Conservation (phyloP, 768 basidiomycete species). For the Strobilomyces echinocephalus region DNA sequence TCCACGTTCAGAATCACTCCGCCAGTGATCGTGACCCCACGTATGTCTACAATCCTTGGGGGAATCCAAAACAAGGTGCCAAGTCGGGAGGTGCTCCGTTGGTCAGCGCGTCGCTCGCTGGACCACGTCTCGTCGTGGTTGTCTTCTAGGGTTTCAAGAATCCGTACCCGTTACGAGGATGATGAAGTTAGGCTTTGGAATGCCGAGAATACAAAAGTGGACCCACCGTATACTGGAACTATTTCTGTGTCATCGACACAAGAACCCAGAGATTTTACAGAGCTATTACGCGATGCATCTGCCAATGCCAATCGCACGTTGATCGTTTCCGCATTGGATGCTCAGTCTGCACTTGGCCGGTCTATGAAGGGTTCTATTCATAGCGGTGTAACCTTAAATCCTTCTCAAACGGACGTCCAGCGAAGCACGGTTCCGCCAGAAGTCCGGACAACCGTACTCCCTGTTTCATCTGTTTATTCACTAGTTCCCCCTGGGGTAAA, state of each 20-base stretch:
- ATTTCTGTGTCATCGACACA: slow-evolving; percentile 2
- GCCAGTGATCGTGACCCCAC: slow-evolving; percentile 24
- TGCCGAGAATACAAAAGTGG: slow-evolving; percentile 26
- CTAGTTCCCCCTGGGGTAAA: not conserved
- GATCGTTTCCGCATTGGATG: slow-evolving; percentile 6
- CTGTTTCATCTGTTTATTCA: not conserved
- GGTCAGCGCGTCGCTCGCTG: slow-evolving; percentile 20
- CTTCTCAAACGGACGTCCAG: not conserved
- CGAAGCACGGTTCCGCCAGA: not conserved
- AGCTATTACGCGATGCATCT: slow-evolving; percentile 4
- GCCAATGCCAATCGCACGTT: not conserved
- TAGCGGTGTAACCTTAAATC: slow-evolving; percentile 1
- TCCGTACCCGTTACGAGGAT: slow-evolving; percentile 16
- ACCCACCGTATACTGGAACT: slow-evolving; percentile 3
- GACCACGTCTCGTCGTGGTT: slow-evolving; percentile 39
- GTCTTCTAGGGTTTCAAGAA: slow-evolving; percentile 25
- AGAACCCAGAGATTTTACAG: slow-evolving; percentile 7
- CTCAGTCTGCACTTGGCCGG: slow-evolving; percentile 2
- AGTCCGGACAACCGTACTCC: not conserved
- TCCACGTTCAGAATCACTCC: slow-evolving; percentile 23
- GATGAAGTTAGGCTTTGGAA: slow-evolving; percentile 34
- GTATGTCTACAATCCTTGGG: slow-evolving; percentile 17
- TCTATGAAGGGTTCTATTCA: slow-evolving; percentile 7
- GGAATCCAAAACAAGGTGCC: slow-evolving; percentile 3
- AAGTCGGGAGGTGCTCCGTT: slow-evolving; percentile 12